phyloP scores from a whole-genome alignment of 768 basidiomycete genomes.

The Dioszegia aurantiaca region DNA sequence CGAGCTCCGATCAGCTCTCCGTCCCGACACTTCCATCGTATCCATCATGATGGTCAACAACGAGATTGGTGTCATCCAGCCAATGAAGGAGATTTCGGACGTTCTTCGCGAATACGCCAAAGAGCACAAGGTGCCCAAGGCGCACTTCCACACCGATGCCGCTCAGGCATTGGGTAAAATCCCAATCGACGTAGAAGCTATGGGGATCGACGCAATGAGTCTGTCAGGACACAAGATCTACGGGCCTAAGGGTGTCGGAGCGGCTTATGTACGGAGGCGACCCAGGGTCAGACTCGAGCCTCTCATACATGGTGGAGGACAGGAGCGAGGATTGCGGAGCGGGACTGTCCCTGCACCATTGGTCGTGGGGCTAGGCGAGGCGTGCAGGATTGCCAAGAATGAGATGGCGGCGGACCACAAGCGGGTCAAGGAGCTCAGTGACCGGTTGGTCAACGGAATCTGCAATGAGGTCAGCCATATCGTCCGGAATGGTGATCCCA shows the following conservation, averaged over 20 bases:
- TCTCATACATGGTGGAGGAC: constrained; percentile 90
- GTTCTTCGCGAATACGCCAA: constrained; percentile 63
- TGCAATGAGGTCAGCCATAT: constrained; percentile 82
- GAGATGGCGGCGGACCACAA: constrained; percentile 90
- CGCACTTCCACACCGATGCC: constrained; percentile 95
- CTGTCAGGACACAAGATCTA: constrained; percentile 98
- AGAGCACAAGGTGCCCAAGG: constrained; percentile 64
- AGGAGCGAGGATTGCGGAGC: constrained; percentile 89
- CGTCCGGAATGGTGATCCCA: constrained; percentile 84
- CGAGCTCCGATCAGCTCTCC: constrained; percentile 78
- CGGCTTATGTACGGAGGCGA: constrained; percentile 85
- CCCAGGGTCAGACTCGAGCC: constrained; percentile 93
- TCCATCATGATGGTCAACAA: constrained; percentile 99
- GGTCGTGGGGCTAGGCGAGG: constrained; percentile 90
- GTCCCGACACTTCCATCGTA: constrained; percentile 88
- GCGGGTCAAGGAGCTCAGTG: constrained; percentile 69
- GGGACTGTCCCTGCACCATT: constrained; percentile 89
- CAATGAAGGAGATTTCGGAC: constrained; percentile 88
- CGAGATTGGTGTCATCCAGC: constrained; percentile 98
- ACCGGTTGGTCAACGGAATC: constrained; percentile 76
- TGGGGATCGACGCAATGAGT: constrained; percentile 89
- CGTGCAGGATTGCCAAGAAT: constrained; percentile 80
- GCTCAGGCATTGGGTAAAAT: constrained; percentile 94
- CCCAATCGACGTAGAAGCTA: constrained; percentile 84
- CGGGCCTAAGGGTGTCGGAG: constrained; percentile 94